Evolutionary conservation across 1,284 basidiomycete genomes (phyloP), one percentile per base, ranked within the genome.

Genomic region (Pulchroboletus neoregius): DNA sequence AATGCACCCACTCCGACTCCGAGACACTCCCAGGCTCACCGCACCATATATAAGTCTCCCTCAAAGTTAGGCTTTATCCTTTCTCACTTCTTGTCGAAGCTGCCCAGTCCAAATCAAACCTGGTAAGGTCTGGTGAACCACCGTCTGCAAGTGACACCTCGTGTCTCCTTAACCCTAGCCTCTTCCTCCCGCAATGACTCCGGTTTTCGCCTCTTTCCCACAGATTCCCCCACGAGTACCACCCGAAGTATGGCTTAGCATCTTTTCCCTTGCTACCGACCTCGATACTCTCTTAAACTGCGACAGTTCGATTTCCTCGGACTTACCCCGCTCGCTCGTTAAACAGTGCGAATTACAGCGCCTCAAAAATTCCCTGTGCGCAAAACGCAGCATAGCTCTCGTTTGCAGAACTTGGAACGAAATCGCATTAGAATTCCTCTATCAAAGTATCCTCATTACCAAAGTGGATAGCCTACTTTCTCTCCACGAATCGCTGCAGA

Each of bases 241-340:
- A 31, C 62, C 64, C 10, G 64, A 63, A 50, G 42, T 66, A 31
- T 66, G 64, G 64, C 51, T 63, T 18, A 52, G 31, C 32, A 56
- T 66, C 28, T 65, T 66, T 39, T 11, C 33, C 23, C 43, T 54
- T 22, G 61, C 58, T n/a, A 49, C 61, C 10, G 38, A 50, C 24
- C 13, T 48, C 4, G 52, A 39, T 11, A 28, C 36, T 8, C 39
- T 51, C 31, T 45, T 61, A 27, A 43, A 46, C 27, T 52, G 37
- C n/a, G 43, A 47, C 28, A 24, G 13, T 16, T 36, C 31, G 11
- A 27, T 43, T 41, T 49, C 44, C 20, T 51, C 51, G 12, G 61
- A 58, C 27, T 36, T 62, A 15, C 62, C 62, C 0, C 50, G 24
- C 34, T 3, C 45, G 15, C 45, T 65, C 20, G 49, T 47, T 10